phyloP scores from a whole-genome alignment of 2,329 filamentous ascomycete species.

The Verticillium nubilum region DNA sequence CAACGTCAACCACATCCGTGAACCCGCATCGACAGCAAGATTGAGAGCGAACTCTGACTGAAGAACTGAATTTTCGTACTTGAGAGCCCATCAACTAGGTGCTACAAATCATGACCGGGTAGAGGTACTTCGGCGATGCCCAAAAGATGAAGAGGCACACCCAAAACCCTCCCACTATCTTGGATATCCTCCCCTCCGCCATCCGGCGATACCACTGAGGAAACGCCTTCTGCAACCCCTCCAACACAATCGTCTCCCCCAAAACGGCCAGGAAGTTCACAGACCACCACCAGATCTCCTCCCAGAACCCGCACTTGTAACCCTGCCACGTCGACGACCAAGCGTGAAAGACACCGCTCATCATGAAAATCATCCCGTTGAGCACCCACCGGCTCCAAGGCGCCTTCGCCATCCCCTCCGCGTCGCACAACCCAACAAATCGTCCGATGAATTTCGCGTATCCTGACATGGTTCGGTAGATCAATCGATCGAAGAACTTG shows the following conservation, averaged over 20 bases:
- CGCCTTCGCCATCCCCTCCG: background rate
- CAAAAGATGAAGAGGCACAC: conserved; percentile 6
- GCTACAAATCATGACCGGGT: background rate
- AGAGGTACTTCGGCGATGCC: conserved; percentile 1
- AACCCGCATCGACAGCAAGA: background rate
- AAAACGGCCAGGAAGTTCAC: conserved; percentile 3
- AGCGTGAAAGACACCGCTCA: conserved; percentile 8
- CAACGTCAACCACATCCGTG: background rate
- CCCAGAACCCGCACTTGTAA: conserved; percentile 3
- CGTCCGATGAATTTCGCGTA: conserved; percentile 5
- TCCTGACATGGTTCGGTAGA: conserved; percentile 8
- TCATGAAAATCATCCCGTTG: conserved; percentile 8
- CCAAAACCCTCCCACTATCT: conserved; percentile 5
- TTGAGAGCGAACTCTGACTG: background rate
- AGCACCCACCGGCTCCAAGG: conserved; percentile 8
- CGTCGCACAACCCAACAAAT: background rate
- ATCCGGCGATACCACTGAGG: conserved; percentile 3
- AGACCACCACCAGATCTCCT: conserved; percentile 8
- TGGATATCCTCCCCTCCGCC: conserved; percentile 1
- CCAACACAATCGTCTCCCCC: conserved; percentile 4
- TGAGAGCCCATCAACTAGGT: background rate
- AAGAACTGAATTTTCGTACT: background rate
- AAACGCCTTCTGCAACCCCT: background rate
- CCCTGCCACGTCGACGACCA: conserved; percentile 2
- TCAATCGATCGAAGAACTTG: conserved; percentile 13